phyloP scores from a whole-genome alignment of 2,329 filamentous ascomycete species.

The Teratosphaeria destructans region DNA sequence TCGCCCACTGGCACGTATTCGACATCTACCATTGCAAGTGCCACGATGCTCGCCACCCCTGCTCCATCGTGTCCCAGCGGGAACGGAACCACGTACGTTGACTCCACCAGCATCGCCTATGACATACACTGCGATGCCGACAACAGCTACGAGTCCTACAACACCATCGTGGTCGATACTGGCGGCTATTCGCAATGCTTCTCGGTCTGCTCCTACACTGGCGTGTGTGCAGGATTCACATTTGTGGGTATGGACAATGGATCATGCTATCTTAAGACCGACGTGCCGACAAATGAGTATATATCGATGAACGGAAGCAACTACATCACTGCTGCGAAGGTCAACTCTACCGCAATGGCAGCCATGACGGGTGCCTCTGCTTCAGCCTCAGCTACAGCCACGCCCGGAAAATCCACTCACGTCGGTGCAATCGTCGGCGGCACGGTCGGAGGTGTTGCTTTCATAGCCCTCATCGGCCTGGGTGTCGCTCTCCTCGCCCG shows the following conservation, averaged over 20 bases:
- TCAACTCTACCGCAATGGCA: slow-evolving; percentile 10
- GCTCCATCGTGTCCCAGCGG: slow-evolving; percentile 16
- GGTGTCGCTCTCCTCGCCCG: slow-evolving; percentile 9
- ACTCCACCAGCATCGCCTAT: slow-evolving; percentile 16
- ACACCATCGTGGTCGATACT: slow-evolving; percentile 10
- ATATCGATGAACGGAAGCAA: slow-evolving; percentile 11
- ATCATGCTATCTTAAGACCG: slow-evolving; percentile 18
- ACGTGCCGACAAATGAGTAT: slow-evolving; percentile 9
- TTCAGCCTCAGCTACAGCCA: neutral
- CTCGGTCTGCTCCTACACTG: slow-evolving; percentile 15
- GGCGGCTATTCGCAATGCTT: slow-evolving; percentile 23
- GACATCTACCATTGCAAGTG: neutral
- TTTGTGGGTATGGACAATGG: slow-evolving; percentile 18
- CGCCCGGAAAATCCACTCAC: neutral
- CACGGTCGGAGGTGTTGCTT: slow-evolving; percentile 11
- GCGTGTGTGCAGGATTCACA: slow-evolving; percentile 19
- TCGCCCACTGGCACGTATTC: neutral
- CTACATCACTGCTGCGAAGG: slow-evolving; percentile 16
- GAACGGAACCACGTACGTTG: slow-evolving; percentile 14
- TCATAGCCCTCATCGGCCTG: slow-evolving; percentile 9
- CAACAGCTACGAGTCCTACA: slow-evolving; percentile 13
- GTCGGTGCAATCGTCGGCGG: slow-evolving; percentile 12
- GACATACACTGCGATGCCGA: slow-evolving; percentile 19
- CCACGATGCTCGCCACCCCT: neutral
- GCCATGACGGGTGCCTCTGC: neutral